A percentile compares a stretch with the other conserved stretches of the same genome.
phyloP scores from a whole-genome alignment of 768 basidiomycete species.

The Russula ochroleuca region DNA sequence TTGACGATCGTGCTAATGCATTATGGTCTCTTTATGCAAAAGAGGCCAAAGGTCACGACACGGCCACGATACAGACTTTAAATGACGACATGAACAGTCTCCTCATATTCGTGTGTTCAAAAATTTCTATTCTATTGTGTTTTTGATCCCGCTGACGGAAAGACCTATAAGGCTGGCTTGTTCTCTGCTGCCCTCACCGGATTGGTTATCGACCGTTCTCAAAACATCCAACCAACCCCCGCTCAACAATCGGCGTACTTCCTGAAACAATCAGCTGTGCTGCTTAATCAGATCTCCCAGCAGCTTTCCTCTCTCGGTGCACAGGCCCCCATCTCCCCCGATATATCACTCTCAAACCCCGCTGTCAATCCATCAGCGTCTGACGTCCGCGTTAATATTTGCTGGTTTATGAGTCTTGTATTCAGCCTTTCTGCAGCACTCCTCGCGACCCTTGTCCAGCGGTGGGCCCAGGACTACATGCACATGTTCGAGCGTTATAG shows the following conservation, averaged over 20 bases:
- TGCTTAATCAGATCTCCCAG: slow-evolving; percentile 18
- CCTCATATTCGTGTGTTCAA: slow-evolving; percentile 5
- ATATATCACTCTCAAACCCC: background rate
- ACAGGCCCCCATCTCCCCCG: background rate
- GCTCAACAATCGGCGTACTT: slow-evolving; percentile 2
- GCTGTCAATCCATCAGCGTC: slow-evolving; percentile 30
- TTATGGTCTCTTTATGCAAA: slow-evolving; percentile 7
- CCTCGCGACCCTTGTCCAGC: slow-evolving; percentile 45
- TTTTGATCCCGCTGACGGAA: background rate
- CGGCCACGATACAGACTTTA: background rate
- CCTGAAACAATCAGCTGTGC: slow-evolving; percentile 8
- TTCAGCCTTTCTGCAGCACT: slow-evolving; percentile 44
- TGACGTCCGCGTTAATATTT: slow-evolving; percentile 39
- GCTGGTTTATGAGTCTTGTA: slow-evolving; percentile 39
- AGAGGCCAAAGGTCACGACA: background rate
- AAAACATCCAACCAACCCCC: slow-evolving; percentile 14
- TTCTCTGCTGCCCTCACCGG: slow-evolving; percentile 21
- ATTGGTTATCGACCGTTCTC: slow-evolving; percentile 15
- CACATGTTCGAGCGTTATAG: slow-evolving; percentile 33
- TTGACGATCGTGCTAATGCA: slow-evolving; percentile 4
- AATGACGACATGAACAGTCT: background rate
- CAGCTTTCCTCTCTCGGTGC: slow-evolving; percentile 14
- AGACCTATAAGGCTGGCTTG: slow-evolving; percentile 17
- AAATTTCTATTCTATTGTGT: too few species aligned
- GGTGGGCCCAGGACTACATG: slow-evolving; percentile 43